Base-by-base conservation (phyloP, 768 basidiomycete genomes). In the Panellus pusillus region DNA sequence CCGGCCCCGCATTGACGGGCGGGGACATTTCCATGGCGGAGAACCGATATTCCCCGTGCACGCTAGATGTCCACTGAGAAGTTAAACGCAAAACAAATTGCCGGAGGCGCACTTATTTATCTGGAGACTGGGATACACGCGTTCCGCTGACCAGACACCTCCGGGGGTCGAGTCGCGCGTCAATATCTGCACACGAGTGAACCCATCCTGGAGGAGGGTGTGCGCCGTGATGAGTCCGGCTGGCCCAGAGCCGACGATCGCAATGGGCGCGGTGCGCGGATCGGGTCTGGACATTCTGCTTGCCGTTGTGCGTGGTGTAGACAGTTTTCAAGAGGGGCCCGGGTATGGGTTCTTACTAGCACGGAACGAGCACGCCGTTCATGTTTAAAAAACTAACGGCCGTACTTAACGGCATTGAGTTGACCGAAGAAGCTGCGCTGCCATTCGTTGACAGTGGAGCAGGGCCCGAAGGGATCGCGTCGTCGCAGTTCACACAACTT, bases 11-110 rank as follows among this genome's bases (percentile, higher is more conserved):
- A n/a, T 70, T 58, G 4, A 69, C 64, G 0, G 76, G 74, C 83
- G 67, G 64, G 0, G 76, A 75, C 85, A 86, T 86, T 2, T 71
- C 63, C 36, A 84, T 55, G 0, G 78, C 61, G 6, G 84, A 84
- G 66, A 87, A 86, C 11, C 73, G 63, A 55, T 78, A 85, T 58
- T 88, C 83, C 3, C 83, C 84, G 61, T 84, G 77, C 1, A 87
- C 82, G 60, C 86, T 87, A 50, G 19, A 47, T 13, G 24, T 15
- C 5, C 15, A 11, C 19, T 45, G 31, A 50, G 40, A 18, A n/a
- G 36, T n/a, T n/a, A 35, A 42, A 44, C 15, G 29, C 14, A 28
- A 1, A 42, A 18, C 15, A 38, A 39, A 40, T 6, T 5, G 32
- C 11, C 19, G 17, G 12, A 13, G 6, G 66, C 79, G 38, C 58